These are phyloP conservation scores for Aspergillus cavernicola DNA, from an alignment of 495 filamentous ascomycete genomes.

Conservation along the genomic window DNA sequence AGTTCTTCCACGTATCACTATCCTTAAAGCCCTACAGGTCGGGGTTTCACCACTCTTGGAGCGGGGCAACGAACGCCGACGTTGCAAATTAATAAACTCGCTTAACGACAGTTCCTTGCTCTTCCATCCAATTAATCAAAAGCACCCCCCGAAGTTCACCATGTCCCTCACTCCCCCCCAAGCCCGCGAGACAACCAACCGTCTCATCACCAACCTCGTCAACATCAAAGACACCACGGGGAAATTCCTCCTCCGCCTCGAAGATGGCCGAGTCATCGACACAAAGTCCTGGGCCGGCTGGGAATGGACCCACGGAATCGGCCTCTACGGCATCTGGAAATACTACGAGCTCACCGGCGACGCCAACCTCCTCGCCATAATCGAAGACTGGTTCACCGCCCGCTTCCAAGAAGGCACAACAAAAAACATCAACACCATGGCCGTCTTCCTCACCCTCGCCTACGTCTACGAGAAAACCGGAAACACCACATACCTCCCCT, in stretches of 20 bases:
- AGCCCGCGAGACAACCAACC: slow-evolving; percentile 54
- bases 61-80: background rate
- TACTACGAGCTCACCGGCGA: slow-evolving; percentile 66
- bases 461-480: slow-evolving; percentile 65
- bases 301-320: slow-evolving; percentile 81
- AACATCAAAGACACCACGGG: slow-evolving; percentile 68
- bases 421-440: slow-evolving; percentile 82
- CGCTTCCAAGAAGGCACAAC: slow-evolving; percentile 66
- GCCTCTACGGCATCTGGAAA: slow-evolving; percentile 73
- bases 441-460: slow-evolving; percentile 65
- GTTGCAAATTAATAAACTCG: background rate
- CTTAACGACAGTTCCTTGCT: background rate
- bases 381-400: slow-evolving; percentile 64
- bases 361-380: slow-evolving; percentile 46
- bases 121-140: background rate
- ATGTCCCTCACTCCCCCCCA: slow-evolving; percentile 21
- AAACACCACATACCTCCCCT: slow-evolving; percentile 58
- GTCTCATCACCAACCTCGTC: slow-evolving; percentile 63
- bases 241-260: slow-evolving; percentile 60
- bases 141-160: background rate
- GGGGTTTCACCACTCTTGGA: background rate
- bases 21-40: background rate
- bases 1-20: slow-evolving; percentile 10
- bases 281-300: slow-evolving; percentile 75
- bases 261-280: slow-evolving; percentile 70